phyloP scores from a whole-genome alignment of 176 grass and related monocot species.

The barley (Hordeum vulgare) region DNA sequence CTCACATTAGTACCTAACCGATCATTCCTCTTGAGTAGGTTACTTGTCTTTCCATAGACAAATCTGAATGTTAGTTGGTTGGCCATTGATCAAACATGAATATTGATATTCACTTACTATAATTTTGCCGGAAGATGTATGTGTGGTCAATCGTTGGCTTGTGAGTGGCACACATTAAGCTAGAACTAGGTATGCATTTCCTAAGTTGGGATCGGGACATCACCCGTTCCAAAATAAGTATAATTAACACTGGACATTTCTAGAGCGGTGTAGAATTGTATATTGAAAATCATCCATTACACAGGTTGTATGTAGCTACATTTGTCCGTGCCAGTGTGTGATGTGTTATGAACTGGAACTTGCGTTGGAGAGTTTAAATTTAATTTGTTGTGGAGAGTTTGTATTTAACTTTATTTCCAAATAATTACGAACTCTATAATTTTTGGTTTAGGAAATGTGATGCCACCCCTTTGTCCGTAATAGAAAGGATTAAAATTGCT shows the following conservation, averaged over 20 bases:
- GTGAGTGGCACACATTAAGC: conserved; percentile 78
- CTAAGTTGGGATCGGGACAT: conserved; percentile 32
- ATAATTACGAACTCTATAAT: too few relatives aligned
- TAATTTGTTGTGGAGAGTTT: too few relatives aligned
- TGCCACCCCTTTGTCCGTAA: too few relatives aligned
- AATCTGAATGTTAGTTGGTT: neutral
- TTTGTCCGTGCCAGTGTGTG: too few relatives aligned
- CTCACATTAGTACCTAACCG: conserved; percentile 47
- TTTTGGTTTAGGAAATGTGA: too few relatives aligned
- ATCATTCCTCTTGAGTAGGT: neutral
- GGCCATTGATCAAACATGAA: neutral
- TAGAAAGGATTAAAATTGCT: too few relatives aligned
- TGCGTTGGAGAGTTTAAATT: too few relatives aligned
- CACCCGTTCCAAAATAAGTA: conserved; percentile 76
- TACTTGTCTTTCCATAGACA: neutral
- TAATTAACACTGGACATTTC: neutral
- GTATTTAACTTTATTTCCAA: neutral
- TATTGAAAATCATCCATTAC: too few relatives aligned
- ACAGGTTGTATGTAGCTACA: neutral
- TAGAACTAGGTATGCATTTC: conserved; percentile 62
- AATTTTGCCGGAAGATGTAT: conserved; percentile 62
- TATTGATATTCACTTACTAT: conserved; percentile 5
- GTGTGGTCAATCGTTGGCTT: conserved; percentile 71
- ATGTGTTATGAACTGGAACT: neutral
- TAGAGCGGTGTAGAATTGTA: neutral